Conservation (phyloP, 1,139 yeast species). For the Meyerozyma carpophila region DNA sequence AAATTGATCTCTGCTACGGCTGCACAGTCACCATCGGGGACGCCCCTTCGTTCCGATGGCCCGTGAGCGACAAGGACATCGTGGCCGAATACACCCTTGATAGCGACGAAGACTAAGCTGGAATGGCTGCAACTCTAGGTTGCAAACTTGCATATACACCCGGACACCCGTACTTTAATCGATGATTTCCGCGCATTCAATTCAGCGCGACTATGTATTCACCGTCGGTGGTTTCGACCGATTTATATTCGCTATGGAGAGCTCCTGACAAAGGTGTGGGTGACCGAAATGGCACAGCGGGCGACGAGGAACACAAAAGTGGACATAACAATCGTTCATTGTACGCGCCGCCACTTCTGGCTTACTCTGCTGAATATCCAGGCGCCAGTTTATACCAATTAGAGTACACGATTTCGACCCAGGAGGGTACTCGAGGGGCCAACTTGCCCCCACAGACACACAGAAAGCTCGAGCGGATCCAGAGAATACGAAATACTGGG, state of each 20-base stretch:
- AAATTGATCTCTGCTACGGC: conserved; percentile 55
- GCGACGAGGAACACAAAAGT: neutral
- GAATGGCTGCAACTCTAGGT: neutral
- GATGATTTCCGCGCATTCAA: neutral
- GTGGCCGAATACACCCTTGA: neutral
- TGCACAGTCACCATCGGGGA: conserved; percentile 61
- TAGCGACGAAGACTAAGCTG: neutral
- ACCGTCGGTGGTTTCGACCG: neutral
- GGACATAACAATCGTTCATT: conserved; percentile 11
- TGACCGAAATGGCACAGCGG: neutral
- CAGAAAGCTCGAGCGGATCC: conserved; percentile 35
- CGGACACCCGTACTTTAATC: neutral
- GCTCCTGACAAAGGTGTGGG: neutral
- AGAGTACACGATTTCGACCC: conserved; percentile 21
- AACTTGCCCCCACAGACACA: conserved; percentile 25
- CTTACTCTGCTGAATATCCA: conserved; percentile 47
- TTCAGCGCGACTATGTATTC: neutral
- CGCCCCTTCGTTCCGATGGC: neutral
- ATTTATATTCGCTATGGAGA: neutral
- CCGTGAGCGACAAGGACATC: neutral
- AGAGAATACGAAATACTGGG: conserved; percentile 43
- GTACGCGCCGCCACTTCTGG: conserved; percentile 50
- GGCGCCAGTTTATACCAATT: conserved; percentile 37
- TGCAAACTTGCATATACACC: neutral
- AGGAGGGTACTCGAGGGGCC: conserved; percentile 8